Conservation (phyloP, 2,329 filamentous ascomycete genomes). For the Calonectria honghensis region DNA sequence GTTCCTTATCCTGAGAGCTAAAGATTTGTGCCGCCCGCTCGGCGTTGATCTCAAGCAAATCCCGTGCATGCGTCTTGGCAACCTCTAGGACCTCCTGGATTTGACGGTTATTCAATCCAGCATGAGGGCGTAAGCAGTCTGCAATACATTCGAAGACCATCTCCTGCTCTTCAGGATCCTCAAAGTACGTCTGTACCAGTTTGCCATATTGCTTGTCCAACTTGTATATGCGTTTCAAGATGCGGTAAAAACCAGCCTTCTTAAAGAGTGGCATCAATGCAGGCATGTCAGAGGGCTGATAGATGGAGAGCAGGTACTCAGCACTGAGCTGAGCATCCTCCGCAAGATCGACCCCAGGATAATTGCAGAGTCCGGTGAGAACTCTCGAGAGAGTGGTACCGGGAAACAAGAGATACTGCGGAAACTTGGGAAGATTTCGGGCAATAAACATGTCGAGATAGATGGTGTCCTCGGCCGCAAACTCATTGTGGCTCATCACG, state of each 20-base stretch:
- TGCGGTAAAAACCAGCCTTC: slow-evolving; percentile 89
- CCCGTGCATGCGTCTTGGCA: slow-evolving; percentile 78
- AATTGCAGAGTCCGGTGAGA: slow-evolving; percentile 87
- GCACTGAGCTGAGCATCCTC: slow-evolving; percentile 98
- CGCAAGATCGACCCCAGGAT: slow-evolving; percentile 85
- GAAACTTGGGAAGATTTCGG: slow-evolving; percentile 95
- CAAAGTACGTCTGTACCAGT: slow-evolving; percentile 87
- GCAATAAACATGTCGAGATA: slow-evolving; percentile 99
- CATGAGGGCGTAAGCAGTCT: slow-evolving; percentile 81
- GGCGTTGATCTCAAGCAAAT: slow-evolving; percentile 81
- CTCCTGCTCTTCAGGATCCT: slow-evolving; percentile 85
- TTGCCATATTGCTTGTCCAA: slow-evolving; percentile 86
- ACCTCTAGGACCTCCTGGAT: slow-evolving; percentile 81
- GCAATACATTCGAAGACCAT: slow-evolving; percentile 87
- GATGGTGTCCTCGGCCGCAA: slow-evolving; percentile 87
- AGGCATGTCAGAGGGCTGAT: slow-evolving; percentile 89
- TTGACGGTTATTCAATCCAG: slow-evolving; percentile 81
- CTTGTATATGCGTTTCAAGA: slow-evolving; percentile 92
- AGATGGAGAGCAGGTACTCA: slow-evolving; percentile 94
- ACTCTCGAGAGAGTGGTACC: slow-evolving; percentile 90
- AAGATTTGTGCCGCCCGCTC: slow-evolving; percentile 79
- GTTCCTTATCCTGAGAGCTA: slow-evolving; percentile 74
- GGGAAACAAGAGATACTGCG: slow-evolving; percentile 93
- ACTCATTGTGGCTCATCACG: slow-evolving; percentile 87
- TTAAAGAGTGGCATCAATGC: slow-evolving; percentile 85